Percentiles rank a stretch among this genome's conserved stretches.
These are phyloP conservation scores for Botryotinia narcissicola DNA, from an alignment of 2,329 filamentous ascomycete species.

Conservation along the genomic window DNA sequence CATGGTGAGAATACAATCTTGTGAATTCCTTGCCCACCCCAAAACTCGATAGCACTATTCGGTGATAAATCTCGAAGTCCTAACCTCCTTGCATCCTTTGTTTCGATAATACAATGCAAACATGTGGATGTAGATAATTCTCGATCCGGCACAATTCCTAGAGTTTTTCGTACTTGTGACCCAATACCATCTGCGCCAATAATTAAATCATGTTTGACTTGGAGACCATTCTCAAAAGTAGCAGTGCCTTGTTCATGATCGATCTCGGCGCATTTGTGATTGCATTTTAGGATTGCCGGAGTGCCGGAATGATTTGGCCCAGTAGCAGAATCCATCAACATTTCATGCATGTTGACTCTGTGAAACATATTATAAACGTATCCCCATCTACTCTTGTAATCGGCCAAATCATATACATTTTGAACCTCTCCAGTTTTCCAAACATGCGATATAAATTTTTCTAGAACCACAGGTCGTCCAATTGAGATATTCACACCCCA, in stretches of 20 bases:
- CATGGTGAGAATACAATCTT: constrained; percentile 45
- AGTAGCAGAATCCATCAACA: constrained; percentile 60
- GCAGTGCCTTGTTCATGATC: constrained; percentile 51
- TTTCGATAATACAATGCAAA: constrained; percentile 40
- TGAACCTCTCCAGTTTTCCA: constrained; percentile 67
- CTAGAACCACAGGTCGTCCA: constrained; percentile 63
- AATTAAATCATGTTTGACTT: constrained; percentile 41
- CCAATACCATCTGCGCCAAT: constrained; percentile 57
- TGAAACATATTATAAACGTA: constrained; percentile 65
- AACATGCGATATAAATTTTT: constrained; percentile 66
- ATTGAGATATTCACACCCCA: constrained; percentile 64
- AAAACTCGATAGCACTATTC: constrained; percentile 36
- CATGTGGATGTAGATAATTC: constrained; percentile 42
- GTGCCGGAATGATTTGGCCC: constrained; percentile 53
- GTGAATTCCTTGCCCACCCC: constrained; percentile 42
- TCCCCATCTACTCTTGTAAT: constrained; percentile 62
- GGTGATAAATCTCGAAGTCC: constrained; percentile 30
- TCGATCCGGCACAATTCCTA: constrained; percentile 49
- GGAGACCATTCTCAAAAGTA: constrained; percentile 38
- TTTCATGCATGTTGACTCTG: constrained; percentile 64
- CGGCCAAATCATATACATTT: constrained; percentile 60
- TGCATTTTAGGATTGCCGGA: constrained; percentile 51
- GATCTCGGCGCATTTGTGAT: constrained; percentile 47
- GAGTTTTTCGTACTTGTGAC: constrained; percentile 58
- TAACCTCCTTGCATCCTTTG: constrained; percentile 29